Evolutionary conservation across 805 yeast genomes (phyloP).

Genomic region (Candida lessepsii): DNA sequence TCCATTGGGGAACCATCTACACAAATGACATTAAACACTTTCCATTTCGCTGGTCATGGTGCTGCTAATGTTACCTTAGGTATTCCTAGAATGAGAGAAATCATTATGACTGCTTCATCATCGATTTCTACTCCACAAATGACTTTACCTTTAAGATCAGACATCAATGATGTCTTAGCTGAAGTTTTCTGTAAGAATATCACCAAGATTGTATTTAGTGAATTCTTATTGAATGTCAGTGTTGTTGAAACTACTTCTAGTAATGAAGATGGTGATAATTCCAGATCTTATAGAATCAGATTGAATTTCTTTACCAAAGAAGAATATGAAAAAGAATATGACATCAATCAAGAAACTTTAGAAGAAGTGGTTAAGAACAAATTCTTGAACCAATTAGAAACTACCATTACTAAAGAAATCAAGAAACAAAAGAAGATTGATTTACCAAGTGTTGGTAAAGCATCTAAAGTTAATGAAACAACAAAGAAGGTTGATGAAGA

Average conservation of each 20-base stretch:
- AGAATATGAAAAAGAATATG: constrained; percentile 87
- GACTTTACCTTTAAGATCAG: constrained; percentile 82
- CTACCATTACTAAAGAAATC: constrained; percentile 73
- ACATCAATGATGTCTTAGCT: constrained; percentile 82
- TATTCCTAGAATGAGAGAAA: constrained; percentile 99
- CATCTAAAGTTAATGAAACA: constrained; percentile 50
- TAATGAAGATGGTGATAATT: constrained; percentile 44
- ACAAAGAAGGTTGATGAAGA: constrained; percentile 25
- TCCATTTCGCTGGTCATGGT: constrained; percentile 99
- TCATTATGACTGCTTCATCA: constrained; percentile 98
- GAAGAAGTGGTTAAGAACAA: constrained; percentile 62
- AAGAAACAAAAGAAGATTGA: constrained; percentile 71
- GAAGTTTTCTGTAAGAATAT: constrained; percentile 91
- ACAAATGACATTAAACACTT: constrained; percentile 95
- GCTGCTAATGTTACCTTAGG: constrained; percentile 99
- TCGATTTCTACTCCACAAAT: constrained; percentile 97
- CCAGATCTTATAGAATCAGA: constrained; percentile 73
- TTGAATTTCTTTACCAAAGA: constrained; percentile 70
- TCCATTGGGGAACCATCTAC: constrained; percentile 99
- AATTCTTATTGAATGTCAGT: constrained; percentile 78
- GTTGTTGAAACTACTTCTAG: constrained; percentile 88
- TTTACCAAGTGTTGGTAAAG: constrained; percentile 66
- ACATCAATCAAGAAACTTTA: constrained; percentile 75
- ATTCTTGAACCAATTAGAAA: constrained; percentile 71
- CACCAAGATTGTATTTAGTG: constrained; percentile 80